Evolutionary conservation across 371 early-diverging fungal genomes (phyloP).

Genomic region (Mucor sp.): DNA sequence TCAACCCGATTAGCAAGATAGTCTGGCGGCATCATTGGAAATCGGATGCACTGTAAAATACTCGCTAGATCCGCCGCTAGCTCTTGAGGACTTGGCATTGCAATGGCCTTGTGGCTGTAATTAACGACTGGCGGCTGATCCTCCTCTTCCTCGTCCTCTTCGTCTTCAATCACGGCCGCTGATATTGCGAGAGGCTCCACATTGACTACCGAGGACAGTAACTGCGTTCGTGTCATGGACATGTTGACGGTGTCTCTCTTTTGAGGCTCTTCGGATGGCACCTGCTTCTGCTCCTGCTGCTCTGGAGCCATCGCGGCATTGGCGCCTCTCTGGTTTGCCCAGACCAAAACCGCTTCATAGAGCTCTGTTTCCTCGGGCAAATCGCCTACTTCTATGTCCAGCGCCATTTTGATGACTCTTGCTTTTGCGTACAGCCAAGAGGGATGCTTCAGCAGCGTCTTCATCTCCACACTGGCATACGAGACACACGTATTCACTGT

Average conservation of each 20-base stretch:
- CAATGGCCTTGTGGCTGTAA: not conserved
- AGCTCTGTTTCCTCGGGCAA: conserved; percentile 49
- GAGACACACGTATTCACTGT: conserved; percentile 39
- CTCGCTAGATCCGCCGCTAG: conserved; percentile 12
- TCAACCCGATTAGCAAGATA: conserved; percentile 55
- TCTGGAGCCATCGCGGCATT: conserved; percentile 8
- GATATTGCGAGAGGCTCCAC: conserved; percentile 14
- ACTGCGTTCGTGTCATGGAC: conserved; percentile 15
- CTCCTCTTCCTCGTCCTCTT: not conserved
- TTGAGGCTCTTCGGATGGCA: not conserved
- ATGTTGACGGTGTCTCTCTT: not conserved
- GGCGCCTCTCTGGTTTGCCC: conserved; percentile 42
- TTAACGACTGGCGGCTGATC: not conserved
- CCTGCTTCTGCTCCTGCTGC: not conserved
- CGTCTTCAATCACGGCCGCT: conserved; percentile 8
- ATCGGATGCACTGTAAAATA: conserved; percentile 53
- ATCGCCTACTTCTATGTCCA: conserved; percentile 51
- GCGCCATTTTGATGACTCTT: conserved; percentile 44
- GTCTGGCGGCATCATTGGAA: conserved; percentile 56
- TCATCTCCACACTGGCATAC: conserved; percentile 45
- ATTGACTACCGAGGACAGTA: conserved; percentile 7
- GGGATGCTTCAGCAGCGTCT: conserved; percentile 35
- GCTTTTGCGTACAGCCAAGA: conserved; percentile 52
- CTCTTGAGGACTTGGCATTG: not conserved
- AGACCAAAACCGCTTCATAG: conserved; percentile 51